phyloP scores from a whole-genome alignment of 345 rosid species.

The Nephelium lappaceum region DNA sequence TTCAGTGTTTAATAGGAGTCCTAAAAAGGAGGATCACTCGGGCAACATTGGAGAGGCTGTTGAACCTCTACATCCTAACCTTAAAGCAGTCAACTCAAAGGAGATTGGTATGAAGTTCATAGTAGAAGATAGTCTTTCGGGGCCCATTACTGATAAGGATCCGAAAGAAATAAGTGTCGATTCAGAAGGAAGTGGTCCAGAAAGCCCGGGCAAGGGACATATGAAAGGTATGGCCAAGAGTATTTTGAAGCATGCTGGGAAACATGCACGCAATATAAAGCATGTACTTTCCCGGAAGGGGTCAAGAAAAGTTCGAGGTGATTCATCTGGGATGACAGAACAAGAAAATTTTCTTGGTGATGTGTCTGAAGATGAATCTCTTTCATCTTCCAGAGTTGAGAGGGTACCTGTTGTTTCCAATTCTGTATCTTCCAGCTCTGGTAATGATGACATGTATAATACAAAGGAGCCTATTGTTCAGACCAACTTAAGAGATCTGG shows the following conservation, averaged over 20 bases:
- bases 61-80: slow-evolving; percentile 53
- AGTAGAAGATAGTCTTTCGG: slow-evolving; percentile 49
- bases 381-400: slow-evolving; percentile 26
- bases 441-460: slow-evolving; percentile 22
- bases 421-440: slow-evolving; percentile 5
- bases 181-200: slow-evolving; percentile 45
- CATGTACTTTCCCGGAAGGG: slow-evolving; percentile 70
- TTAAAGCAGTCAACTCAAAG: slow-evolving; percentile 54
- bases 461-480: slow-evolving; percentile 24
- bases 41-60: slow-evolving; percentile 43
- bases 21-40: slow-evolving; percentile 43
- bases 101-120: slow-evolving; percentile 50
- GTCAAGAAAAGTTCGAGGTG: slow-evolving; percentile 41
- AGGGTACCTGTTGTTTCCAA: slow-evolving; percentile 30
- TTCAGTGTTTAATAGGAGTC: slow-evolving; percentile 49
- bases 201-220: slow-evolving; percentile 51
- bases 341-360: slow-evolving; percentile 36
- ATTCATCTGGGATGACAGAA: slow-evolving; percentile 29
- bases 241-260: slow-evolving; percentile 64
- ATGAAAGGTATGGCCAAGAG: slow-evolving; percentile 65
- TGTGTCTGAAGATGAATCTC: slow-evolving; percentile 58
- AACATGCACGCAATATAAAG: slow-evolving; percentile 57
- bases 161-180: slow-evolving; percentile 34
- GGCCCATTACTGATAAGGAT: slow-evolving; percentile 35
- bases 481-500: slow-evolving; percentile 32